phyloP scores from a whole-genome alignment of 805 yeast genomes.

The Lachancea quebecensis region DNA sequence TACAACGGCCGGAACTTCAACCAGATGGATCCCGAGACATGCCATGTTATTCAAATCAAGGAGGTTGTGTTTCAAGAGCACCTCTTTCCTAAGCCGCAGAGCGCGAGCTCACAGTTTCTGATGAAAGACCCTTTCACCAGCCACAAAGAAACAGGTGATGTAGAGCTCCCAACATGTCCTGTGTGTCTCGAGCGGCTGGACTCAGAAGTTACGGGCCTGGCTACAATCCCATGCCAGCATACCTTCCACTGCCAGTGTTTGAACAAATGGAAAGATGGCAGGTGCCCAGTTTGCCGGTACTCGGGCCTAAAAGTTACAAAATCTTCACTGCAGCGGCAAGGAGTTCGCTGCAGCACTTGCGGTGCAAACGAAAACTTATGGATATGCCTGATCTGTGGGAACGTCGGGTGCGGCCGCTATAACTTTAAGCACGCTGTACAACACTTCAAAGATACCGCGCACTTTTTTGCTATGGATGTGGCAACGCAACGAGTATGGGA shows the following conservation, averaged over 20 bases:
- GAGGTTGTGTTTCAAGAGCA: slow-evolving; percentile 41
- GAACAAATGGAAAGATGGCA: slow-evolving; percentile 82
- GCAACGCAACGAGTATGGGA: slow-evolving; percentile 88
- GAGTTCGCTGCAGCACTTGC: slow-evolving; percentile 50
- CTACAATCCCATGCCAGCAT: slow-evolving; percentile 89
- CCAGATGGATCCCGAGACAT: slow-evolving; percentile 82
- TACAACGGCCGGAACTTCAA: slow-evolving; percentile 73
- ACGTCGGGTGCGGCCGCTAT: slow-evolving; percentile 87
- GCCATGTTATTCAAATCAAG: slow-evolving; percentile 69
- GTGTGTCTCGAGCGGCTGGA: slow-evolving; percentile 90
- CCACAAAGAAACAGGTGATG: slow-evolving; percentile 14
- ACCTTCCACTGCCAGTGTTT: slow-evolving; percentile 87
- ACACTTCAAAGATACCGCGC: slow-evolving; percentile 71
- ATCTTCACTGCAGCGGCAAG: slow-evolving; percentile 22
- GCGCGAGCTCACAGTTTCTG: slow-evolving; percentile 37
- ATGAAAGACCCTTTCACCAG: slow-evolving; percentile 67
- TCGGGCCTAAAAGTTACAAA: slow-evolving; percentile 38
- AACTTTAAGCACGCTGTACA: slow-evolving; percentile 79
- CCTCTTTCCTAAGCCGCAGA: slow-evolving; percentile 12
- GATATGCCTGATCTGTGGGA: slow-evolving; percentile 88
- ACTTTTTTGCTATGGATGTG: slow-evolving; percentile 87
- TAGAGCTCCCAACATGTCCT: slow-evolving; percentile 86
- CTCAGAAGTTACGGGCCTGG: slow-evolving; percentile 65
- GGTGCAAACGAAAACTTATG: slow-evolving; percentile 57
- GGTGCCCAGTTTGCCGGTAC: slow-evolving; percentile 87